Evolutionary conservation across 257 asterid genomes (phyloP).

Genomic region (Avicennia marina): DNA sequence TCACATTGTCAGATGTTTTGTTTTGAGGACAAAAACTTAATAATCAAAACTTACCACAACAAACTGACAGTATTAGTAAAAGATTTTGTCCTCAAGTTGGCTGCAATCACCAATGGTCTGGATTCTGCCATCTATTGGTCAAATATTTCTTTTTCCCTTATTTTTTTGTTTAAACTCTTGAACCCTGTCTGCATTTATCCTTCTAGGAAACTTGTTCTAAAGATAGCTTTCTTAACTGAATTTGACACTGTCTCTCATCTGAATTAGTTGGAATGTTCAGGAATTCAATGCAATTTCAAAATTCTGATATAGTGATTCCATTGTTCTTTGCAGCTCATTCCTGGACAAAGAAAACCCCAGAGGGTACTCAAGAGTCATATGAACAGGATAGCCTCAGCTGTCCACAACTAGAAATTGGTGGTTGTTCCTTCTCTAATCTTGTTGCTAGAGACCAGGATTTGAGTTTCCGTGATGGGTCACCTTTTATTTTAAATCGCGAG

Average conservation of each 20-base stretch:
- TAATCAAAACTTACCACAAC: background rate
- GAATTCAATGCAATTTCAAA: too few relatives aligned
- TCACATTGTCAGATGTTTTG: too few relatives aligned
- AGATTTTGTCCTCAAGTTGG: background rate
- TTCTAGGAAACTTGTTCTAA: background rate
- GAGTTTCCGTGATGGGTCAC: constrained; percentile 44
- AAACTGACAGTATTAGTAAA: background rate
- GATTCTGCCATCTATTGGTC: too few relatives aligned
- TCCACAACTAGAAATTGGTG: constrained; percentile 22
- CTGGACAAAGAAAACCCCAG: constrained; percentile 37
- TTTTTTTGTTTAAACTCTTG: too few relatives aligned
- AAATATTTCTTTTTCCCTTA: too few relatives aligned
- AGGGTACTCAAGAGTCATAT: constrained; percentile 16
- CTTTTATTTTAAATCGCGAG: constrained; percentile 20
- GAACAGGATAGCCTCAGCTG: constrained; percentile 11
- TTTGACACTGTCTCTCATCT: background rate
- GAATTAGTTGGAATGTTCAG: too few relatives aligned
- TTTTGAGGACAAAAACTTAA: too few relatives aligned
- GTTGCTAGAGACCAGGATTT: constrained; percentile 30
- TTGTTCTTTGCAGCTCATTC: constrained; percentile 44
- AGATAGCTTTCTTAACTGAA: background rate
- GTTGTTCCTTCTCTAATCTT: constrained; percentile 30
- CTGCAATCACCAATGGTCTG: too few relatives aligned
- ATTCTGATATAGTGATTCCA: constrained; percentile 4
- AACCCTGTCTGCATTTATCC: too few relatives aligned